Percentiles rank a stretch among this genome's conserved stretches.
phyloP scores from a whole-genome alignment of 805 yeast genomes.

The Ogataea paradorogensis region DNA sequence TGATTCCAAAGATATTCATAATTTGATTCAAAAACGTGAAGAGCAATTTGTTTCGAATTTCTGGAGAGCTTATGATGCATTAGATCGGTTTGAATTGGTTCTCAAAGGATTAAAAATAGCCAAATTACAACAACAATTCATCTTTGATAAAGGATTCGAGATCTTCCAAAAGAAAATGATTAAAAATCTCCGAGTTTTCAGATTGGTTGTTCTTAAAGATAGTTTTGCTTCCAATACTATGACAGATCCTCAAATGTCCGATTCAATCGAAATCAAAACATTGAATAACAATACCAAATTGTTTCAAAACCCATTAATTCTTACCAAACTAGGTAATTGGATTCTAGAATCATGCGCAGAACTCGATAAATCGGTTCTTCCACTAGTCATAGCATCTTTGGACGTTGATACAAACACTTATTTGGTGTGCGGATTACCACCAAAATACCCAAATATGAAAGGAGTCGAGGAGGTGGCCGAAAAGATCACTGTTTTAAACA shows the following conservation, averaged over 20 bases:
- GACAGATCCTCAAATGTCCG: constrained; percentile 22
- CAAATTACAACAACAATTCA: constrained; percentile 74
- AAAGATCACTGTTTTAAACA: constrained; percentile 57
- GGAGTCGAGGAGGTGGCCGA: constrained; percentile 34
- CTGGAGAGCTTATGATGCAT: constrained; percentile 60
- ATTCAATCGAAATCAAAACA: constrained; percentile 31
- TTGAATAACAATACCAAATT: constrained; percentile 64
- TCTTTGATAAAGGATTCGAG: constrained; percentile 87
- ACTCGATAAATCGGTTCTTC: constrained; percentile 62
- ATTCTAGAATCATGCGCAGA: constrained; percentile 85
- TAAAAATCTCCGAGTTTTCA: constrained; percentile 73
- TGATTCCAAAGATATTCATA: constrained; percentile 30
- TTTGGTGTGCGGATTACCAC: constrained; percentile 85
- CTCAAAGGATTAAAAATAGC: constrained; percentile 78
- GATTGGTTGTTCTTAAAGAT: constrained; percentile 85
- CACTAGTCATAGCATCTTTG: constrained; percentile 81
- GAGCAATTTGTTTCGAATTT: constrained; percentile 39
- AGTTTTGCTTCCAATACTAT: constrained; percentile 35
- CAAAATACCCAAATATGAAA: constrained; percentile 58
- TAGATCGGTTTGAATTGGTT: constrained; percentile 49
- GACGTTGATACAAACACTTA: constrained; percentile 73
- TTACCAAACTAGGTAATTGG: constrained; percentile 87
- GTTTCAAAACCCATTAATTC: constrained; percentile 82
- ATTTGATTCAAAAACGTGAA: constrained; percentile 29
- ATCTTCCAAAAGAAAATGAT: constrained; percentile 78